Evolutionary conservation across 2,329 filamentous ascomycete species (phyloP).

Genomic region (Trichoderma polysporum): DNA sequence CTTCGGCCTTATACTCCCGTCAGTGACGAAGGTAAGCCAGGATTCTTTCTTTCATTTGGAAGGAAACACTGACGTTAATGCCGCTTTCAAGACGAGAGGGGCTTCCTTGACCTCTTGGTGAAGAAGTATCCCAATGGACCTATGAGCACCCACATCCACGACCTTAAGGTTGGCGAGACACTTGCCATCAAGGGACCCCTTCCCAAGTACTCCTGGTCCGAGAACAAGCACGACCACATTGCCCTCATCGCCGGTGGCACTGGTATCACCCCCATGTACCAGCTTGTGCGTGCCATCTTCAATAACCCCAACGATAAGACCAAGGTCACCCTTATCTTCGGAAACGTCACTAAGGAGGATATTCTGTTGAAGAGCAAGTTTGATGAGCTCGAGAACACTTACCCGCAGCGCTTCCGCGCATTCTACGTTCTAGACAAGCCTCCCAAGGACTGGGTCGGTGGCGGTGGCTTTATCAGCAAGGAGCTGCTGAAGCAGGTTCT

Average conservation of each 20-base stretch:
- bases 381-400: constrained; percentile 85
- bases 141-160: constrained; percentile 89
- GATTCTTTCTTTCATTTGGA: background rate
- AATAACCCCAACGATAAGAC: constrained; percentile 96
- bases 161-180: constrained; percentile 75
- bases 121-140: constrained; percentile 89
- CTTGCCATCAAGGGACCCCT: constrained; percentile 94
- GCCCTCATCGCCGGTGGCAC: constrained; percentile 89
- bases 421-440: constrained; percentile 91
- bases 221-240: constrained; percentile 93
- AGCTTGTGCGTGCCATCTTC: constrained; percentile 88
- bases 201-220: constrained; percentile 84
- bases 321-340: constrained; percentile 93
- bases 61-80: background rate
- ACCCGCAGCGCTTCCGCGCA: constrained; percentile 89
- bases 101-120: constrained; percentile 83
- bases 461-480: constrained; percentile 81
- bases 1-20: constrained; percentile 91
- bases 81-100: constrained; percentile 60
- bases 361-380: constrained; percentile 88
- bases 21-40: constrained; percentile 71
- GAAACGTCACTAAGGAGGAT: constrained; percentile 85
- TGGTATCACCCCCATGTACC: constrained; percentile 97
- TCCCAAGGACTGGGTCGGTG: constrained; percentile 74
- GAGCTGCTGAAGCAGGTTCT: constrained; percentile 93